Base-by-base conservation (phyloP, 345 rosid genomes). In the Boechera retrofracta region DNA sequence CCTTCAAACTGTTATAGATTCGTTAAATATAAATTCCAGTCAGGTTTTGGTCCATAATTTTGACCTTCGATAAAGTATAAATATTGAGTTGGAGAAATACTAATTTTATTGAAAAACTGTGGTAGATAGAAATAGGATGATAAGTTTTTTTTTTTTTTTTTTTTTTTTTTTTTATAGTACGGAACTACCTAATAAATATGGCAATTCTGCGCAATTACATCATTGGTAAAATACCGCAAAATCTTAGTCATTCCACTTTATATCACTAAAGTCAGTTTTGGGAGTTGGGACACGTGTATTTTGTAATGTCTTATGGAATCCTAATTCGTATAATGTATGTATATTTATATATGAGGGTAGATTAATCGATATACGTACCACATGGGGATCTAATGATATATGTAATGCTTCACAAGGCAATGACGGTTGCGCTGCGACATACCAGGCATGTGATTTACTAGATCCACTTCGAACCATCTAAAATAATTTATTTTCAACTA, bases 361-460 rank as follows among this genome's bases (percentile, higher is more conserved):
- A 38, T 51, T 36, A 61, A 42, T 73, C 44, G 35, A 9, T 65
- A 42, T 45, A 15, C 29, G 45, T 65, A 64, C 28, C 29, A 58
- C 67, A 67, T 67, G 68, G 60, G 73, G 53, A 32, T 65, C 31
- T 59, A 59, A 9, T 35, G 13, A 59, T 59, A 6, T 59, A 24
- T 18, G 64, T 66, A 56, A 39, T 31, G 72, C 67, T 57, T 65
- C 51, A 45, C 59, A 56, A 45, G 66, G 67, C 66, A 56, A 45
- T 18, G 66, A 66, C 59, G 49, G 35, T 74, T 56, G 59, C 33
- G 5, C 59, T 67, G 44, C 67, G 42, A 76, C 68, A 60, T 49
- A 68, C 29, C 56, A 76, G 5, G 39, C 70, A 76, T 61, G 75
- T 76, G 80, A 76, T 35, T 69, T 53, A 52, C 47, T 67, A 35